These are phyloP conservation scores for Hsuehochloa calcarea DNA, from an alignment of 176 grass and related monocot species.

Conservation along the genomic window DNA sequence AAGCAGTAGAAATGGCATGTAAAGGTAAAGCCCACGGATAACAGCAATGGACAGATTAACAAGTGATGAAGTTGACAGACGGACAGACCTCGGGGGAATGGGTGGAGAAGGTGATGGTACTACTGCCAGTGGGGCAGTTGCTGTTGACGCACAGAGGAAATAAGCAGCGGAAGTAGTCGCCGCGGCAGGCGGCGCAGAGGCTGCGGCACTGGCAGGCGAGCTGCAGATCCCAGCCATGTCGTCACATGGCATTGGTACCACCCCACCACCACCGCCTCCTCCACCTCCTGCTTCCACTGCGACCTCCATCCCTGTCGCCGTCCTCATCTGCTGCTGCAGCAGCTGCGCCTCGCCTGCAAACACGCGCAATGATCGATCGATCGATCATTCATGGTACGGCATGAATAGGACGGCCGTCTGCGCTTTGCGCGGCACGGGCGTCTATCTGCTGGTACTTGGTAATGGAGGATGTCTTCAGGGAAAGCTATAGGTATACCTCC, in stretches of 20 bases:
- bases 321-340: conserved; percentile 21
- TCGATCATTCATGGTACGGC: not conserved
- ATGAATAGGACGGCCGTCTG: not conserved
- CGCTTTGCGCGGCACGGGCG: not conserved
- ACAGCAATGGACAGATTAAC: conserved; percentile 14
- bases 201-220: conserved; percentile 27
- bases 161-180: conserved; percentile 46
- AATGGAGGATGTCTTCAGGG: not conserved
- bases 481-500: conserved; percentile 19
- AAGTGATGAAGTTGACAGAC: conserved; percentile 4
- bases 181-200: conserved; percentile 26
- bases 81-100: conserved; percentile 43
- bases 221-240: conserved; percentile 47
- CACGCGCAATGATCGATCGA: not conserved
- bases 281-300: conserved; percentile 21
- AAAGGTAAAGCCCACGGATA: conserved; percentile 3
- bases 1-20: not conserved
- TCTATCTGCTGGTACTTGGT: not conserved
- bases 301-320: conserved; percentile 29
- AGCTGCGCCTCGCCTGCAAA: conserved; percentile 36
- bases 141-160: conserved; percentile 37
- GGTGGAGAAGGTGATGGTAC: conserved; percentile 43
- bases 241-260: conserved; percentile 28
- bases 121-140: conserved; percentile 43
- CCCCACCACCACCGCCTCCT: conserved; percentile 24